Evolutionary conservation across 176 grass and related monocot species (phyloP).

Genomic region (Chloris gayana): DNA sequence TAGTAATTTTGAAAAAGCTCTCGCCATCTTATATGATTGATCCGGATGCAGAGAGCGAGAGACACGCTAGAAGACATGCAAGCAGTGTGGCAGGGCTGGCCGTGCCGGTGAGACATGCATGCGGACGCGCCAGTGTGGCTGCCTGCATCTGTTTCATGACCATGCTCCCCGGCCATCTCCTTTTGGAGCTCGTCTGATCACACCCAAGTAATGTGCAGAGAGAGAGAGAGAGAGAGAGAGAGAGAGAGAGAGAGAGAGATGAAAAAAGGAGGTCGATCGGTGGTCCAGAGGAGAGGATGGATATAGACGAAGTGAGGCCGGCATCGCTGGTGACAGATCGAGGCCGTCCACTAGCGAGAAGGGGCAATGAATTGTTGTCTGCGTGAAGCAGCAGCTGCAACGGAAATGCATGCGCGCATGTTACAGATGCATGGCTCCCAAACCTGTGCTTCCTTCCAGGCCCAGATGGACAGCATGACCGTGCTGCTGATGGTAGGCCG

Average conservation of each 20-base stretch:
- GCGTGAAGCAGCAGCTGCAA: slow-evolving; percentile 36
- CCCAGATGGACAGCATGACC: too few relatives aligned
- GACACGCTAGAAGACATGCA: slow-evolving; percentile 14
- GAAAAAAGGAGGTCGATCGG: slow-evolving; percentile 1
- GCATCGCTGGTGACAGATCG: background rate
- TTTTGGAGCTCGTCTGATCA: slow-evolving; percentile 26
- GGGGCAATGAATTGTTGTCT: slow-evolving; percentile 28
- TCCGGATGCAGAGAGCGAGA: background rate
- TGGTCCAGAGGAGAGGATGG: slow-evolving; percentile 34
- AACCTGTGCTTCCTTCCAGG: background rate
- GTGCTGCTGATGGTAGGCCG: too few relatives aligned
- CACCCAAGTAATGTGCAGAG: background rate
- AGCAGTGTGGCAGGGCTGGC: background rate
- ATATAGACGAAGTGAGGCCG: background rate
- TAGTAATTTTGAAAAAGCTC: background rate
- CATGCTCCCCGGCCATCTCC: background rate
- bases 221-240: background rate
- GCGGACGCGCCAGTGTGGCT: background rate
- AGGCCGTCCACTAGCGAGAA: slow-evolving; percentile 21
- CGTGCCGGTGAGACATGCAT: background rate
- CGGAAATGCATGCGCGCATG: slow-evolving; percentile 22
- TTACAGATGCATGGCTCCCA: slow-evolving; percentile 6
- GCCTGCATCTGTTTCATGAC: slow-evolving; percentile 14
- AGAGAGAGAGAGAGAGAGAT: background rate
- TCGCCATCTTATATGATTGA: too few relatives aligned